Conservation (phyloP, 345 rosid genomes). For the Barbarea vulgaris region DNA sequence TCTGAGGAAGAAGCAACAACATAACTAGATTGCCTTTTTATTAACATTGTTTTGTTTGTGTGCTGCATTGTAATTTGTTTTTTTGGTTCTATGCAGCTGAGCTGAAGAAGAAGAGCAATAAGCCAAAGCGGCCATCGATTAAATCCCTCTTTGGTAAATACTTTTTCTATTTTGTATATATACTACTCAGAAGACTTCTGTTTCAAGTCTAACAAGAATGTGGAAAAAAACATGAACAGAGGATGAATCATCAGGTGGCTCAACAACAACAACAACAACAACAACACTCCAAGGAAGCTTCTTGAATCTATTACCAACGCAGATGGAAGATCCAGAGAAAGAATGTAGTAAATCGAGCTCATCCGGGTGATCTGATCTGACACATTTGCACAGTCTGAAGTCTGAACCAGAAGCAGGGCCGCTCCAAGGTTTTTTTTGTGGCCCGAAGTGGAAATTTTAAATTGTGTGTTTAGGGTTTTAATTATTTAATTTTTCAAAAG, state of each 20-base stretch:
- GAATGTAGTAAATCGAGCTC: slow-evolving; percentile 42
- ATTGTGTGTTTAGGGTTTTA: too few species aligned
- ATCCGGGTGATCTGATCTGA: slow-evolving; percentile 34
- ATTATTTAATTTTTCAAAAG: too few species aligned
- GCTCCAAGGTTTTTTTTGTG: too few species aligned
- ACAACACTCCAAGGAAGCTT: slow-evolving; percentile 67
- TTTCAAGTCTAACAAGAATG: background rate
- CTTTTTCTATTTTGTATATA: background rate
- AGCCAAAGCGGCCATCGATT: slow-evolving; percentile 91
- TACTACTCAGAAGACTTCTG: background rate
- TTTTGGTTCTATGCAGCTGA: slow-evolving; percentile 54
- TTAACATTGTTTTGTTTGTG: background rate
- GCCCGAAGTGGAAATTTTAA: too few species aligned
- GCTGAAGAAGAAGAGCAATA: slow-evolving; percentile 84
- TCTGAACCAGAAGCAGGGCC: slow-evolving; percentile 22
- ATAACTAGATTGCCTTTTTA: background rate
- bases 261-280: slow-evolving; percentile 34
- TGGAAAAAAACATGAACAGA: slow-evolving; percentile 50
- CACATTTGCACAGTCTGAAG: slow-evolving; percentile 33
- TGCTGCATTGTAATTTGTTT: slow-evolving; percentile 17
- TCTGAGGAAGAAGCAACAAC: slow-evolving; percentile 4
- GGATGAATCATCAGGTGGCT: slow-evolving; percentile 57
- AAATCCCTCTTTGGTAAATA: slow-evolving; percentile 92
- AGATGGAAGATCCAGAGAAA: slow-evolving; percentile 59
- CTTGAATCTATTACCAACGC: slow-evolving; percentile 71